Conservation (phyloP, 2,329 filamentous ascomycete genomes). For the Nothophaeocryptopus gaeumannii region DNA sequence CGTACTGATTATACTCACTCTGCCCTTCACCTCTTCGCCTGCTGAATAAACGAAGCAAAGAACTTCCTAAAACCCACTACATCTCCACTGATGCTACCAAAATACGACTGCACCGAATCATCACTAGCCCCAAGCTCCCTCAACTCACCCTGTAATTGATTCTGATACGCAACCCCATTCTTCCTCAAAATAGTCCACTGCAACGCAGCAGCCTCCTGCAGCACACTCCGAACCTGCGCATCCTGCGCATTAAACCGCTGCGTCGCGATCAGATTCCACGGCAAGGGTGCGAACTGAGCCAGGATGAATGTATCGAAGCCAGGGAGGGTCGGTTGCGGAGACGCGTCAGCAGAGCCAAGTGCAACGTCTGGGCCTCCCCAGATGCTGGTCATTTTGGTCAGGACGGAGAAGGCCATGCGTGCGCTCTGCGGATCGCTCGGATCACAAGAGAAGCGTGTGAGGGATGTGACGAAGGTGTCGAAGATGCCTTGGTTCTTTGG, state of each 20-base stretch:
- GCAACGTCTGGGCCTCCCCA: conserved; percentile 83
- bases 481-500: conserved; percentile 88
- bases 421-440: conserved; percentile 64
- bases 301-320: conserved; percentile 93
- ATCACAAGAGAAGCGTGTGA: conserved; percentile 80
- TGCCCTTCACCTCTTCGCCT: conserved; percentile 24
- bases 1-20: not conserved
- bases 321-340: conserved; percentile 60
- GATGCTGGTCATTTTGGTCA: conserved; percentile 76
- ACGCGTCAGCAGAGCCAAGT: conserved; percentile 39
- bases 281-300: conserved; percentile 79
- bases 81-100: conserved; percentile 53
- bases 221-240: conserved; percentile 81
- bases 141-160: conserved; percentile 64
- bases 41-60: conserved; percentile 44
- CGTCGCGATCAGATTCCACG: conserved; percentile 83
- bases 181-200: conserved; percentile 90
- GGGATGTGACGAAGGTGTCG: conserved; percentile 78
- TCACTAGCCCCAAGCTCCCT: conserved; percentile 63
- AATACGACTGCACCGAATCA: conserved; percentile 63
- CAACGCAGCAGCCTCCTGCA: conserved; percentile 80
- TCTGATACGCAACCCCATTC: conserved; percentile 77
- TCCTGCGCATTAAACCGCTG: conserved; percentile 79
- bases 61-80: conserved; percentile 46
- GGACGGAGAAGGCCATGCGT: conserved; percentile 75